Base-by-base conservation (phyloP, 2,329 filamentous ascomycete species). In the Clonostachys rosea region DNA sequence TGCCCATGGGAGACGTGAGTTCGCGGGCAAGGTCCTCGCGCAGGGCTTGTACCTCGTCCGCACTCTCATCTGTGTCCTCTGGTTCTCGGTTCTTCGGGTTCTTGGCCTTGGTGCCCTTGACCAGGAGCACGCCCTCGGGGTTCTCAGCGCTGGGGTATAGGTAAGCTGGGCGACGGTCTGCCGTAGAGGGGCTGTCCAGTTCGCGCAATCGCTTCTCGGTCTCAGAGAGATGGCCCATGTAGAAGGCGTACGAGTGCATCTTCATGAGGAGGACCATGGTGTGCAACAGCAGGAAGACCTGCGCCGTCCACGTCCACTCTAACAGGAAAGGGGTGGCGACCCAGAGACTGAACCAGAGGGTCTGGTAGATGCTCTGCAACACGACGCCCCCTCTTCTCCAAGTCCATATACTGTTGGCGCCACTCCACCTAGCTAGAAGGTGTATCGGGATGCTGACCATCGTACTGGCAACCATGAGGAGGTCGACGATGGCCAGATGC, bases 231-330 rank as follows among this genome's bases (percentile, higher is more conserved):
- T 99, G 94, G 11, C 94, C 94, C 59, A 96, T 97, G 73, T 99
- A 99, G 66, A 97, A 99, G 20, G 90, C 88, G 61, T 96, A 99
- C 6, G 91, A 96, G 66, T 99, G 94, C 83, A 97, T 94, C 75
- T 99, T 99, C 94, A 99, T 99, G 44, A 96, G 83, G 17, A 99
- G 76, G 8, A 89, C 86, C 68, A 99, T 83, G 40, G 91, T 86
- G 67, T 99, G 94, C 34, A 99, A 75, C 11, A 91, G 86, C 56
- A 99, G 81, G 65, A 95, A 99, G 37, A 99, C 94, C 62, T 97
- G 94, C 4, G 92, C 86, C 1, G 94, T 99, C 94, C 94, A 99
- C 4, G 91, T 89, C 94, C 94, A 99, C 45, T 87, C 78, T 9
- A 95, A 75, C 56, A 86, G 66, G 54, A 97, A 97, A 0, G 94